Conservation (phyloP, 495 filamentous ascomycete species). For the Schizothecium vesticola region DNA sequence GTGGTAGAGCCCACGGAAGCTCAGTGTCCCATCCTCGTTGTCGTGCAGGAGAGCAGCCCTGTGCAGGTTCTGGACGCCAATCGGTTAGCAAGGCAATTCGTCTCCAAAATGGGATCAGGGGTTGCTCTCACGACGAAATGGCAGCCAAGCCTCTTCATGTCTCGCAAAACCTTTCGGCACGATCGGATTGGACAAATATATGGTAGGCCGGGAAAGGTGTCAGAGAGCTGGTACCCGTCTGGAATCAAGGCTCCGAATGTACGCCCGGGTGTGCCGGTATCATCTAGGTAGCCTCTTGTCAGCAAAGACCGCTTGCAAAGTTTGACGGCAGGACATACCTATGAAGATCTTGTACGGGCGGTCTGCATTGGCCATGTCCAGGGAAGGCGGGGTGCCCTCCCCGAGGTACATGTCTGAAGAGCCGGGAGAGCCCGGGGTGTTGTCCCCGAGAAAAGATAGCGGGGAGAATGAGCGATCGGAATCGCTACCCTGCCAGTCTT, state of each 20-base stretch:
- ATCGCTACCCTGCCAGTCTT: background rate
- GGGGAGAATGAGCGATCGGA: background rate
- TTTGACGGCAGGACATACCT: conserved; percentile 6
- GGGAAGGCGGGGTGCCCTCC: background rate
- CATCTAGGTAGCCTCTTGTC: background rate
- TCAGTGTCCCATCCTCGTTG: conserved; percentile 34
- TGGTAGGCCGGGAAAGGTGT: conserved; percentile 4
- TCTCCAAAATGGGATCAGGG: background rate
- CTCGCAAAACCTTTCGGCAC: conserved; percentile 9
- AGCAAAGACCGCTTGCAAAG: background rate
- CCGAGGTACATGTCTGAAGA: background rate
- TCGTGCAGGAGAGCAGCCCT: conserved; percentile 26
- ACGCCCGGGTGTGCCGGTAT: background rate
- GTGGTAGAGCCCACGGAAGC: conserved; percentile 12
- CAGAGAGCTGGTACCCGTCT: conserved; percentile 15
- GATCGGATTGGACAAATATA: conserved; percentile 21
- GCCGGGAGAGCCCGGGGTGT: background rate
- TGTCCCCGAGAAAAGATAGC: background rate
- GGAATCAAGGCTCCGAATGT: conserved; percentile 20
- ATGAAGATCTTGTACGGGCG: conserved; percentile 21
- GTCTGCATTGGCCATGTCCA: conserved; percentile 20
- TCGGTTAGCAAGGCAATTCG: background rate
- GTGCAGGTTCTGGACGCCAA: conserved; percentile 18
- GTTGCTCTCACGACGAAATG: conserved; percentile 20
- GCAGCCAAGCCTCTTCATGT: conserved; percentile 8